Evolutionary conservation across 306 rosid species (phyloP).

Genomic region (Hippophae tibetana): DNA sequence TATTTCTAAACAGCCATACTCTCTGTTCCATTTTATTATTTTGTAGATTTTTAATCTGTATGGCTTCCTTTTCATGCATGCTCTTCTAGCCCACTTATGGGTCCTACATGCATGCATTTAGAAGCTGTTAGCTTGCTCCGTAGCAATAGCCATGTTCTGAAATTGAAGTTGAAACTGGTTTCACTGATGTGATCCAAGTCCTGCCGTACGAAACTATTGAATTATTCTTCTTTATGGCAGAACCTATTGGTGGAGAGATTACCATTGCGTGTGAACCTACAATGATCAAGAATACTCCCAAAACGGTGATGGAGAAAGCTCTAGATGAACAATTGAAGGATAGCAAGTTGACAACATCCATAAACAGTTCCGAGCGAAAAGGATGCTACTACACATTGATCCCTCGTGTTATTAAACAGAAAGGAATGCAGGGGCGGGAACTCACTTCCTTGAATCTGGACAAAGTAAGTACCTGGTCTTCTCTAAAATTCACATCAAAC

Average conservation of each 20-base stretch:
- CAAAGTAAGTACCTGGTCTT: slow-evolving; percentile 38
- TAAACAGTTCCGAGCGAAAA: slow-evolving; percentile 34
- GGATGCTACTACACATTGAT: slow-evolving; percentile 82
- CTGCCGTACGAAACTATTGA: neutral
- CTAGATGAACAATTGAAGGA: slow-evolving; percentile 54
- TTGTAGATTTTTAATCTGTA: too few relatives aligned
- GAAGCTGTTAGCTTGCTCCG: too few relatives aligned
- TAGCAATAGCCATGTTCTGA: too few relatives aligned
- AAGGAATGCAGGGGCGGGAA: slow-evolving; percentile 66
- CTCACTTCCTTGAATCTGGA: slow-evolving; percentile 87
- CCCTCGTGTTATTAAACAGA: slow-evolving; percentile 62
- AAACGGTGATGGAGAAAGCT: slow-evolving; percentile 47
- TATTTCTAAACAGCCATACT: too few relatives aligned
- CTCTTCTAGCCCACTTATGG: too few relatives aligned
- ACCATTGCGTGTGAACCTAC: slow-evolving; percentile 51
- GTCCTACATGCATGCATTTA: too few relatives aligned
- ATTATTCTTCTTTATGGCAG: slow-evolving; percentile 31
- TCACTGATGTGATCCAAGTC: too few relatives aligned
- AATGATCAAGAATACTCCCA: slow-evolving; percentile 32
- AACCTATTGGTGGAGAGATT: slow-evolving; percentile 91
- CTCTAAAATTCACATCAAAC: neutral
- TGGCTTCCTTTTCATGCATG: too few relatives aligned
- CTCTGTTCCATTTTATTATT: too few relatives aligned
- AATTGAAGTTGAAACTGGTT: too few relatives aligned
- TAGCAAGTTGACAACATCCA: slow-evolving; percentile 40